A percentile compares a stretch with the other conserved stretches of the same genome.
These are phyloP conservation scores for Berberis thunbergii DNA, from an alignment of 164 flowering plant species.

Conservation along the genomic window DNA sequence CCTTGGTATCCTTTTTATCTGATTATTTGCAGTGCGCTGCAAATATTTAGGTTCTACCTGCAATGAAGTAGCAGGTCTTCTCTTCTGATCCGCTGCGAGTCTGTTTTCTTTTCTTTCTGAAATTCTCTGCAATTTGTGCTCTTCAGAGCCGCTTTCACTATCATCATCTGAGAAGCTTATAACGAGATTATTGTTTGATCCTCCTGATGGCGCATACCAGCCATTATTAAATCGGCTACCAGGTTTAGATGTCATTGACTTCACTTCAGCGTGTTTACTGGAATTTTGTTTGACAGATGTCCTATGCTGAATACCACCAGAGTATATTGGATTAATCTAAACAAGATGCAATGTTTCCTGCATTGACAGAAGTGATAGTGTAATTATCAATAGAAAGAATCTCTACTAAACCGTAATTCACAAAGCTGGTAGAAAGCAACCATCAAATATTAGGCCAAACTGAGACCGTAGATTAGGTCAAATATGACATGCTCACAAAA, in stretches of 20 bases:
- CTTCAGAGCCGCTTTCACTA: constrained; percentile 61
- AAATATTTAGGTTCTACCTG: constrained; percentile 18
- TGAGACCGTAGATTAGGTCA: too few species aligned
- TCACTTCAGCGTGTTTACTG: constrained; percentile 23
- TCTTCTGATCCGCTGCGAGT: constrained; percentile 1
- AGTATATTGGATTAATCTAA: constrained; percentile 13
- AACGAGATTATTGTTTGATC: constrained; percentile 38
- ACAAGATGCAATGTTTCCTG: constrained; percentile 23
- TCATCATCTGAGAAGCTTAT: constrained; percentile 82
- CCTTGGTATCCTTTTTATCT: constrained; percentile 24
- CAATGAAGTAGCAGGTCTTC: constrained; percentile 15
- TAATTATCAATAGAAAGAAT: too few species aligned
- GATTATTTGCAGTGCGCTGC: constrained; percentile 15
- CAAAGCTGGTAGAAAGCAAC: not conserved
- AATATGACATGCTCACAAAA: too few species aligned
- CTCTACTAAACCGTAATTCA: too few species aligned
- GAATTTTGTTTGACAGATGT: constrained; percentile 13
- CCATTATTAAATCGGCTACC: constrained; percentile 13
- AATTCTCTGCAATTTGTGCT: constrained; percentile 15
- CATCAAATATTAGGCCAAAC: not conserved
- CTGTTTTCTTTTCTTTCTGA: constrained; percentile 15
- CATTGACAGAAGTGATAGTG: too few species aligned
- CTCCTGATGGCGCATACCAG: constrained; percentile 16
- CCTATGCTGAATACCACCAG: constrained; percentile 13
- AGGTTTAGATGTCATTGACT: constrained; percentile 20